A percentile compares a stretch with the other conserved stretches of the same genome.
Evolutionary conservation across 495 filamentous ascomycete genomes (phyloP).

Genomic region (Hypomontagnella monticulosa): DNA sequence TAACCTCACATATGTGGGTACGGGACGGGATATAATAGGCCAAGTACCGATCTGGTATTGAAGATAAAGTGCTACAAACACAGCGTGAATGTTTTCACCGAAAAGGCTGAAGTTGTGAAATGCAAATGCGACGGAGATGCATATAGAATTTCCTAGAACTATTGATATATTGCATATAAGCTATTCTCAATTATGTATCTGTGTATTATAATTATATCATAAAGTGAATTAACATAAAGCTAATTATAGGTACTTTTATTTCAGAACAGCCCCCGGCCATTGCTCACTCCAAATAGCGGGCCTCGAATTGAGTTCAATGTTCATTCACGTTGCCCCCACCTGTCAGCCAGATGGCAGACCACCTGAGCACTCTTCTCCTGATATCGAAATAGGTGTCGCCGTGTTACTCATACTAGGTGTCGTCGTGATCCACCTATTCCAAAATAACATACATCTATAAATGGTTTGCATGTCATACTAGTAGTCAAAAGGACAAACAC

Average conservation of each 20-base stretch:
- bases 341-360: background rate
- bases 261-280: no score
- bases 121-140: background rate
- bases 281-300: background rate
- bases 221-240: no score
- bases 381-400: background rate
- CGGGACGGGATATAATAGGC: no score
- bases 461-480: background rate
- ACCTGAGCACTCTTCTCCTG: background rate
- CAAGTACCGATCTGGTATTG: background rate
- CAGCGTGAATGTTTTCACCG: background rate
- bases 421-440: background rate
- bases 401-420: background rate
- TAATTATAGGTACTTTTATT: no score
- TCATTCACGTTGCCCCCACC: no score
- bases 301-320: background rate
- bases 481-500: no score
- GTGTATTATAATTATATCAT: no score
- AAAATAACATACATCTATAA: background rate
- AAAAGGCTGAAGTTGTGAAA: background rate
- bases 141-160: background rate
- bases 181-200: background rate
- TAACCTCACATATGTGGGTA: no score
- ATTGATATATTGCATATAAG: background rate
- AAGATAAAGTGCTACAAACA: constrained; percentile 2